A percentile compares a stretch with the other conserved stretches of the same genome.
Evolutionary conservation across 108 stramenopile genomes (phyloP).

Genomic region (Aurantiochytrium sp.): DNA sequence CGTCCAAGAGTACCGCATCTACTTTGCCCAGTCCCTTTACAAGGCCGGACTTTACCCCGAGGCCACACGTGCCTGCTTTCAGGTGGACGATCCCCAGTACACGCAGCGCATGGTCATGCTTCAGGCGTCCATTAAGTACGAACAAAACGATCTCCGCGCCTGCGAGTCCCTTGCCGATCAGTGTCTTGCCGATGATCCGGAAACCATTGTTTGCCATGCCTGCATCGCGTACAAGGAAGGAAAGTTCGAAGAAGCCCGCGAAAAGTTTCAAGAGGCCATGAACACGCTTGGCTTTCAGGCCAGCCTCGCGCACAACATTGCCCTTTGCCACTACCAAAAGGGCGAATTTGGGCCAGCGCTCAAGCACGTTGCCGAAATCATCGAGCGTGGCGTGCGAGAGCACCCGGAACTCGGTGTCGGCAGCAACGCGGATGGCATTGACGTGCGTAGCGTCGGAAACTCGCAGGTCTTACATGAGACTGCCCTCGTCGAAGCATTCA

Average conservation of each 20-base stretch:
- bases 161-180: conserved; percentile 53
- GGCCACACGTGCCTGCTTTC: conserved; percentile 41
- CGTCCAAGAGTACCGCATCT: conserved; percentile 64
- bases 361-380: conserved; percentile 57
- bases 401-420: conserved; percentile 63
- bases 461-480: conserved; percentile 40
- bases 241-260: conserved; percentile 54
- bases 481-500: conserved; percentile 66
- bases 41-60: conserved; percentile 56
- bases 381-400: conserved; percentile 55
- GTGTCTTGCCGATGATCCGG: conserved; percentile 63
- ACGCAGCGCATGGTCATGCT: conserved; percentile 57
- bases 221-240: conserved; percentile 66
- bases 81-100: conserved; percentile 39
- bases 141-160: conserved; percentile 61
- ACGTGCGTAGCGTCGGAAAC: conserved; percentile 58
- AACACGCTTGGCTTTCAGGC: conserved; percentile 61
- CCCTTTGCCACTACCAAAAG: conserved; percentile 62
- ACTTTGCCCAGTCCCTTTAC: conserved; percentile 70
- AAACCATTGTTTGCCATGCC: conserved; percentile 59
- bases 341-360: conserved; percentile 53
- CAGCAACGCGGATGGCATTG: conserved; percentile 51
- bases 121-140: conserved; percentile 64
- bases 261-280: conserved; percentile 59
- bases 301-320: conserved; percentile 72